Base-by-base conservation (phyloP, 805 yeast genomes). In the Candida ovalis region DNA sequence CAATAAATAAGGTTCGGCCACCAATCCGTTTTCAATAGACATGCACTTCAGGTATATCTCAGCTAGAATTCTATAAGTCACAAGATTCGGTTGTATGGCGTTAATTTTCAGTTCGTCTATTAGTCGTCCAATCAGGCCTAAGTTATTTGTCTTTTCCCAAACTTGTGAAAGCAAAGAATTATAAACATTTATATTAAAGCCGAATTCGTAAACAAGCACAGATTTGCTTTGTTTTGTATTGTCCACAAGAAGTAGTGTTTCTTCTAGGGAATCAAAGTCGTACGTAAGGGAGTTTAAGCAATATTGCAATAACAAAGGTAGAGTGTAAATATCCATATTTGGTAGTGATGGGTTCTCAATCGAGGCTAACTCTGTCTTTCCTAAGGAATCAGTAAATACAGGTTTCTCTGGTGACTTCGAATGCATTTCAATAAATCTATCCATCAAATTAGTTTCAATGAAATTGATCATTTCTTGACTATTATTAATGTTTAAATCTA, bases 171-270 rank as follows among this genome's bases (percentile, higher is more conserved):
- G 23, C 8, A 67, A 32, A 2, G 60, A 45, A 45, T 64, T 65
- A 53, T 67, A 67, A 12, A 63, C 59, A 27, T 61, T 61, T 9
- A 57, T 60, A 38, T 62, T 58, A 45, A 67, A 54, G 2, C 67
- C 68, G 40, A 55, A 60, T 22, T 64, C 62, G 47, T 63, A 67
- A n/a, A 66, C 52, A 19, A 54, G 59, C 4, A 66, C 62, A 5
- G 62, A 55, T 13, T 53, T 51, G 44, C 65, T 63, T 3, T 52
- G 49, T 48, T 64, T 63, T 18, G 64, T 62, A 30, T 48, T 51
- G 23, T 59, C 53, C 18, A 62, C 48, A 1, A 63, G 13, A 1
- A 48, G 38, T 12, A 55, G 21, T 0, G 68, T 54, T 28, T 59
- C 64, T 46, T 55, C 61, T n/a, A 61, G 45, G 1, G 62, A 49